Evolutionary conservation across 768 basidiomycete species (phyloP).

Genomic region (Coprinopsis strossmayeri): DNA sequence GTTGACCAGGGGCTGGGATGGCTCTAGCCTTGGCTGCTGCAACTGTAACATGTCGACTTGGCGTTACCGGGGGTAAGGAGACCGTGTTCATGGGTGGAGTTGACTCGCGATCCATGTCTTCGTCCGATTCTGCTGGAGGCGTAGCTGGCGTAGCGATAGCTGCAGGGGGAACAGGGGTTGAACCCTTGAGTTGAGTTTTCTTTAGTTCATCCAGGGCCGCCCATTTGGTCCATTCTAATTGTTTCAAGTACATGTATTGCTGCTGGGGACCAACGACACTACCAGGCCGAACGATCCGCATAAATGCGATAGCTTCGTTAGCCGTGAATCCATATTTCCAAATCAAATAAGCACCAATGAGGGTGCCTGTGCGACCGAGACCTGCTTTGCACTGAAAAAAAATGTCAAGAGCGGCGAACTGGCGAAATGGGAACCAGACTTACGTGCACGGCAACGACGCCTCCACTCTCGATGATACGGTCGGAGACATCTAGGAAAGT

Average conservation of each 20-base stretch:
- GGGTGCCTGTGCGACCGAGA: constrained; percentile 89
- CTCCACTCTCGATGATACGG: constrained; percentile 65
- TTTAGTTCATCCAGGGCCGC: constrained; percentile 78
- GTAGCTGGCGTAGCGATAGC: constrained; percentile 65
- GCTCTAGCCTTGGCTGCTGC: constrained; percentile 66
- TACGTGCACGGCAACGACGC: constrained; percentile 86
- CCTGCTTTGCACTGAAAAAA: constrained; percentile 84
- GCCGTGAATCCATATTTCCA: constrained; percentile 99
- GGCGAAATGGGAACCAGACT: constrained; percentile 20
- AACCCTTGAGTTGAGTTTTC: constrained; percentile 35
- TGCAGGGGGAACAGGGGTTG: constrained; percentile 26
- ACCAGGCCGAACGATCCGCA: constrained; percentile 95
- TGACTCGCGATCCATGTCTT: constrained; percentile 42
- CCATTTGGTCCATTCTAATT: constrained; percentile 92
- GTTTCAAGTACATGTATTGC: constrained; percentile 93
- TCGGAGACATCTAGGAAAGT: constrained; percentile 87
- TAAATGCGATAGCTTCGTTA: constrained; percentile 92
- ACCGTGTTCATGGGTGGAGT: constrained; percentile 30
- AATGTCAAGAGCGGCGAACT: constrained; percentile 8
- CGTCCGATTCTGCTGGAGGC: constrained; percentile 73
- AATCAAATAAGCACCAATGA: constrained; percentile 96
- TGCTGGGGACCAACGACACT: constrained; percentile 90
- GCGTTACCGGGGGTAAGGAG: constrained; percentile 69
- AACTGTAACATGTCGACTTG: constrained; percentile 65
- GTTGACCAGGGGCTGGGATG: constrained; percentile 76